Evolutionary conservation across 2,329 filamentous ascomycete genomes (phyloP), one percentile per base, ranked within the genome.

Genomic region (Xylaria arbuscula): DNA sequence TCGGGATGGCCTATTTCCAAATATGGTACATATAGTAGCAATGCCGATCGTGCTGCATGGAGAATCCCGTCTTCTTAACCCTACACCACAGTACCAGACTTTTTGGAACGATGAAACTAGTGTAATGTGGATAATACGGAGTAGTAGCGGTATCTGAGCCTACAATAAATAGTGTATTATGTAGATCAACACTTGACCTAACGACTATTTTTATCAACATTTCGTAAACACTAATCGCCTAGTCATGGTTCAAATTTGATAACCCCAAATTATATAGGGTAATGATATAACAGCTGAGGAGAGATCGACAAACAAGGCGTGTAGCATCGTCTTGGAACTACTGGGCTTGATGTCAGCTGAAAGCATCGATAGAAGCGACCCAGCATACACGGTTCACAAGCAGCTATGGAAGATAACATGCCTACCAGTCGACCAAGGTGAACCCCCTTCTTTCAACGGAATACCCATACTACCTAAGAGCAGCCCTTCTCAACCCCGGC

Each of bases 121-220:
- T 28, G 28, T 28, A 40, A 32, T 22, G 53, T 56, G 51, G 28
- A 38, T 10, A 34, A 13, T 38, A 8, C 9, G 8, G 13, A 13
- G 36, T 13, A 24, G 4, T 7, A 6, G 42, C 5, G 3, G 11
- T 50, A 10, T 50, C 48, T 32, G 51, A 28, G 7, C 28, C 15
- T 36, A 19, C 51, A 47, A 17, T 45, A 28, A 28, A 28, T 28
- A 28, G 40, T 45, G 17, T 45, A 45, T n/a, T 47, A n/a, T 19
- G 7, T 19, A 34, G 11, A 36, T n/a, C 36, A 28, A 28, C n/a
- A 17, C 6, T 64, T 40, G 36, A 24, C 19, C 48, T 17, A 32
- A 11, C 34, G 4, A 47, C 60, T 67, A 67, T 67, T 64, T 67
- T 67, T 67, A 67, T 67, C 65, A 59, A 38, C 40, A 15, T 38